Percentiles rank a stretch among this genome's conserved stretches.
Evolutionary conservation across 2,329 filamentous ascomycete genomes (phyloP).

Genomic region (Pestalotiopsis sp.): DNA sequence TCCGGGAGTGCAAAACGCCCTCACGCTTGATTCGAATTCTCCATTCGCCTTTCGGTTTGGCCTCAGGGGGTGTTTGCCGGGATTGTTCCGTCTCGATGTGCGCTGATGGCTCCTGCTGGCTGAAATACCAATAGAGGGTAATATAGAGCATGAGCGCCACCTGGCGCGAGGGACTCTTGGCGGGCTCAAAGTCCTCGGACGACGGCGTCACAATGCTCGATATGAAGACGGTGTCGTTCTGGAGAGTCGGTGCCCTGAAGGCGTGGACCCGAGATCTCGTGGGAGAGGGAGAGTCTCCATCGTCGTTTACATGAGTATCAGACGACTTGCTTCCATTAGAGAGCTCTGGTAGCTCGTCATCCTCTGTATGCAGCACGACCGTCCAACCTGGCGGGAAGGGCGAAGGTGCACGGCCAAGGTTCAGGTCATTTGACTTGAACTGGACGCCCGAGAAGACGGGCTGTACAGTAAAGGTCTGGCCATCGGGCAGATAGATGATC

Average conservation of each 20-base stretch:
- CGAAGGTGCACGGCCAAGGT: conserved; percentile 55
- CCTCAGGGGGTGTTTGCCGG: conserved; percentile 63
- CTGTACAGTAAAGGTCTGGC: conserved; percentile 76
- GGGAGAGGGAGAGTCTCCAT: conserved; percentile 27
- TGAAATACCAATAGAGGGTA: conserved; percentile 96
- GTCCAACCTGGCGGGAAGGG: conserved; percentile 88
- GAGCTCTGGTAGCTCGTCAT: conserved; percentile 21
- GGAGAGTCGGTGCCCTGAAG: conserved; percentile 74
- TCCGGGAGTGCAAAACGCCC: conserved; percentile 82
- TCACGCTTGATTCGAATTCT: conserved; percentile 79
- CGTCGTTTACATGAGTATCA: conserved; percentile 26
- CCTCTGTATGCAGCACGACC: conserved; percentile 76
- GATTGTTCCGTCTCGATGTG: conserved; percentile 64
- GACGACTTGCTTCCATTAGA: conserved; percentile 25
- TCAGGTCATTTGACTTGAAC: conserved; percentile 82
- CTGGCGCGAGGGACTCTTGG: conserved; percentile 79
- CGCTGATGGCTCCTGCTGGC: conserved; percentile 72
- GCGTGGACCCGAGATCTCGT: conserved; percentile 47
- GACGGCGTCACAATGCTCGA: conserved; percentile 87
- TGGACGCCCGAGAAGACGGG: conserved; percentile 90
- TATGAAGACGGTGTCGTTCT: conserved; percentile 82
- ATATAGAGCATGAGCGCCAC: conserved; percentile 97
- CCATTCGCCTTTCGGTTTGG: conserved; percentile 84
- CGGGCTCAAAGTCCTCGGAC: conserved; percentile 75
- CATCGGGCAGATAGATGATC: conserved; percentile 78